These are phyloP conservation scores for Senna siamea DNA, from an alignment of 306 rosid species.

Conservation along the genomic window DNA sequence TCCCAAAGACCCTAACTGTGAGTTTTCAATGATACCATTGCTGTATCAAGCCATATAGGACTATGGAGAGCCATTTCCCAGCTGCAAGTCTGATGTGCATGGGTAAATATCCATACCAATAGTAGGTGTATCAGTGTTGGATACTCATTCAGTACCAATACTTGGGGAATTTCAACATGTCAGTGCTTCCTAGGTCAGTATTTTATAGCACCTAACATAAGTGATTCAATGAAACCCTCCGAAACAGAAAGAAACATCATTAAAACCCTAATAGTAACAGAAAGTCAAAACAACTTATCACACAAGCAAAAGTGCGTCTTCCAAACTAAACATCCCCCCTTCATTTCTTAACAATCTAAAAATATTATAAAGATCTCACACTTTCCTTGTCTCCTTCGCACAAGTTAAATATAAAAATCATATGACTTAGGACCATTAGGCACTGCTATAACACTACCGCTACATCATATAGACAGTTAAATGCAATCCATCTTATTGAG, in stretches of 20 bases:
- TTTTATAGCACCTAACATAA: neutral
- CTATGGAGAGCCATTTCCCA: no score
- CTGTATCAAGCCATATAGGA: no score
- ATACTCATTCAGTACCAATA: neutral
- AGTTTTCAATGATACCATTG: neutral
- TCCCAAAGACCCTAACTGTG: neutral
- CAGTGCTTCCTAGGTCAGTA: neutral
- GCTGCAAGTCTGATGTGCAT: no score
- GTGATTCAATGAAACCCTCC: neutral
- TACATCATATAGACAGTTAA: neutral
- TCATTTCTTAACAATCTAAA: constrained; percentile 17
- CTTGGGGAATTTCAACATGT: neutral
- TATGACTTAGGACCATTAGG: neutral
- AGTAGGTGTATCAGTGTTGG: neutral
- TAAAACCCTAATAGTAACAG: constrained; percentile 3
- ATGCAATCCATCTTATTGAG: neutral
- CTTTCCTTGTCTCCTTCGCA: neutral
- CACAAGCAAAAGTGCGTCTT: constrained; percentile 18
- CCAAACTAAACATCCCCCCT: constrained; percentile 6
- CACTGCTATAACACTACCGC: neutral
- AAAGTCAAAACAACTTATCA: constrained; percentile 4
- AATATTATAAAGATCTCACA: constrained; percentile 16
- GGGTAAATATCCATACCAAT: neutral
- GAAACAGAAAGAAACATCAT: neutral
- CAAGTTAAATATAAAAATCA: neutral